phyloP scores from a whole-genome alignment of 805 yeast genomes.

The Suhomyces pyralidae region DNA sequence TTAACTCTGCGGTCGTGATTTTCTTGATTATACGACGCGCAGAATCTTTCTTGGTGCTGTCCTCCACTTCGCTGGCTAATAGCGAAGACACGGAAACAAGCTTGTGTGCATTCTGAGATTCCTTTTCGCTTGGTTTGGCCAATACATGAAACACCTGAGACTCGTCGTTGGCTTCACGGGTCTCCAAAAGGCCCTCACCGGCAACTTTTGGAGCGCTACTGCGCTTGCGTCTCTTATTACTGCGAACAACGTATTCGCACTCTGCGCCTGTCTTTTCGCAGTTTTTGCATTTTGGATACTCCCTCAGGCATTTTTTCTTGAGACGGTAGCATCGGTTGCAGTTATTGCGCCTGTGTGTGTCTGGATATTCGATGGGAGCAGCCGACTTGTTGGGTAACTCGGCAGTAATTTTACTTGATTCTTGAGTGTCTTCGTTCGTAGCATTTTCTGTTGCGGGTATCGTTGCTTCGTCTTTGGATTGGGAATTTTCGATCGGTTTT shows the following conservation, averaged over 20 bases:
- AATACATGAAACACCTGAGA: conserved; percentile 7
- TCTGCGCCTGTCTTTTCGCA: conserved; percentile 33
- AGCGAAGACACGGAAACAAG: conserved; percentile 23
- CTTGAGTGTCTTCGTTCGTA: neutral
- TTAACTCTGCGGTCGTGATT: conserved; percentile 5
- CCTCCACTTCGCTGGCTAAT: conserved; percentile 14
- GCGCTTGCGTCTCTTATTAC: conserved; percentile 24
- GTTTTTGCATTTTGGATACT: conserved; percentile 36
- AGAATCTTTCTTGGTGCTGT: neutral
- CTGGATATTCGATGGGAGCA: conserved; percentile 8
- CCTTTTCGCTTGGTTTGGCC: neutral
- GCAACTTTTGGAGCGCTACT: neutral
- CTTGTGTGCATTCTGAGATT: conserved; percentile 10
- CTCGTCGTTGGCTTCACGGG: conserved; percentile 1
- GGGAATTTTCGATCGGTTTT: neutral
- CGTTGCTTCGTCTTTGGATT: neutral
- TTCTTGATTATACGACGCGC: conserved; percentile 4
- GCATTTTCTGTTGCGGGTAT: neutral
- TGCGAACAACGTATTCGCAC: conserved; percentile 37
- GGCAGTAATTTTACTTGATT: neutral
- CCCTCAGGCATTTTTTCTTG: conserved; percentile 41
- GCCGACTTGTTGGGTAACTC: neutral
- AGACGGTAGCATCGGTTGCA: conserved; percentile 40
- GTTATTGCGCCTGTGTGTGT: conserved; percentile 34
- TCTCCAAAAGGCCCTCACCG: neutral